Base-by-base conservation (phyloP, 1,284 basidiomycete species). In the Pascua guehoae region DNA sequence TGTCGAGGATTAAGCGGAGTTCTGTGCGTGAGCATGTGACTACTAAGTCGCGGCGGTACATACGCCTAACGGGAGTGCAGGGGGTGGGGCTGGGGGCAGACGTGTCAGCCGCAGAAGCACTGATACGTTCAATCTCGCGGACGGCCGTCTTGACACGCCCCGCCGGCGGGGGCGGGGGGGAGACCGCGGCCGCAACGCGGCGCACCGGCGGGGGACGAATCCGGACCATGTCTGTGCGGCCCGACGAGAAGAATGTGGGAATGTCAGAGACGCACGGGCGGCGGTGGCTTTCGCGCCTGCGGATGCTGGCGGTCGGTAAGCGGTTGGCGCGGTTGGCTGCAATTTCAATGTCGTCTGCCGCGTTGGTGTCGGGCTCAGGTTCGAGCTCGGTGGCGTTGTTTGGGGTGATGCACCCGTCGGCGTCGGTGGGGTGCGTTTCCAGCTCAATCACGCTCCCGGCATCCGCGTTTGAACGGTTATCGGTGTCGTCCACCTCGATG, bases 141-240 rank as follows among this genome's bases (percentile, higher is more conserved):
- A 64, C 60, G 12, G 53, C 54, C 11, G 43, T 51, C 48, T 58
- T 57, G 10, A 61, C 56, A 10, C 51, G 56, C 1, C 63, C 63
- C 10, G 45, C n/a, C 12, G 54, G 17, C 11, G 39, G 36, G 14
- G 41, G 12, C 32, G 17, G 14, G 10, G 40, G n/a, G 42, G 15
- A 8, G 10, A 24, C 4, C 36, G 49, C 10, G 17, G 42, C 7
- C 24, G 49, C 14, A 8, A 8, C 37, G 47, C 15, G 4, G n/a
- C 37, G 47, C n/a, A 12, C 14, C 10, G 39, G 37, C 4, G 12
- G 12, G 0, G 55, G 38, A 38, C 59, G 56, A 8, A 64, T 51
- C n/a, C 57, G 53, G 41, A 57, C 53, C 51, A 56, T 61, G 48
- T 54, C 24, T 32, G 24, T 57, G 39, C 60, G 49, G 41, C 51